phyloP scores from a whole-genome alignment of 345 rosid species.

The Dipteronia sinensis region DNA sequence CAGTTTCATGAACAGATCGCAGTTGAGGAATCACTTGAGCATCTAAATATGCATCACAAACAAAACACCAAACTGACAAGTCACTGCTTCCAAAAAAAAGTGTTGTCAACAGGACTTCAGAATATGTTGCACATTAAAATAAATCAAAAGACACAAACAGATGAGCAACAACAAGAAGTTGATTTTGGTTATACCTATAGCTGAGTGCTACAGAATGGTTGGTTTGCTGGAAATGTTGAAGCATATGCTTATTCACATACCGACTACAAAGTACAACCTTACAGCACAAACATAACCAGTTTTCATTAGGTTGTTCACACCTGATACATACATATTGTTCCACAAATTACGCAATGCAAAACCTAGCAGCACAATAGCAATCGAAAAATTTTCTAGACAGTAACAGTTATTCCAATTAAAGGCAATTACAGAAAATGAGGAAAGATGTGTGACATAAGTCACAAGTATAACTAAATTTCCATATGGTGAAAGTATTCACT shows the following conservation, averaged over 20 bases:
- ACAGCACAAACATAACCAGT: constrained; percentile 87
- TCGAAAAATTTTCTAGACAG: too few species aligned
- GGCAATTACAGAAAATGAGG: neutral
- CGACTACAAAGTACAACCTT: constrained; percentile 91
- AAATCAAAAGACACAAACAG: neutral
- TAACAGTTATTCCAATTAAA: neutral
- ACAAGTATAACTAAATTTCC: too few species aligned
- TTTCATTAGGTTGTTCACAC: constrained; percentile 80
- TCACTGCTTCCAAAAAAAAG: constrained; percentile 50
- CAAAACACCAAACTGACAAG: constrained; percentile 88
- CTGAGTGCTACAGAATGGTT: constrained; percentile 75
- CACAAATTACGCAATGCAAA: neutral
- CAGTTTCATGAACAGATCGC: constrained; percentile 62
- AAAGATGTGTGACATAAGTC: too few species aligned
- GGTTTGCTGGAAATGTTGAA: constrained; percentile 63
- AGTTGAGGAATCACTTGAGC: constrained; percentile 65
- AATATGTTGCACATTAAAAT: neutral
- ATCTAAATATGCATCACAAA: constrained; percentile 79
- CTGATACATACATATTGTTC: constrained; percentile 31
- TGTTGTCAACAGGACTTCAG: neutral
- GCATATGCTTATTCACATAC: constrained; percentile 83
- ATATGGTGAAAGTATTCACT: neutral
- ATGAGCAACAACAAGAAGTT: too few species aligned
- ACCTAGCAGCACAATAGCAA: neutral
- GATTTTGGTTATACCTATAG: constrained; percentile 48